phyloP scores from a whole-genome alignment of 2,329 filamentous ascomycete species.

The Sporothrix globosa region DNA sequence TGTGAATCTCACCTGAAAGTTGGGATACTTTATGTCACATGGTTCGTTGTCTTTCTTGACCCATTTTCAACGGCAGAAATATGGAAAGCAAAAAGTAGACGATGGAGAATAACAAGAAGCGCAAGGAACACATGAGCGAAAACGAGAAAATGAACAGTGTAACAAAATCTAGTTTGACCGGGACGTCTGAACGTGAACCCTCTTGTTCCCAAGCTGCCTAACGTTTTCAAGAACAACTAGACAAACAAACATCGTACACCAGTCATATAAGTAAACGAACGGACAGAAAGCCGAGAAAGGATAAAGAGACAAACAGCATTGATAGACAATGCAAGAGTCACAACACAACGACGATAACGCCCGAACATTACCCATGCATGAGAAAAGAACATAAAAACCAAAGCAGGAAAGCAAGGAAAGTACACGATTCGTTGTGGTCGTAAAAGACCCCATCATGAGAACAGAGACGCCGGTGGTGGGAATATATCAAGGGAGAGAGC shows the following conservation, averaged over 20 bases:
- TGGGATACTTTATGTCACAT: no score
- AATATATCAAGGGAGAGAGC: background rate
- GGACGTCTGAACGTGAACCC: background rate
- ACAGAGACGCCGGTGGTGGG: background rate
- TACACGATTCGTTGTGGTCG: background rate
- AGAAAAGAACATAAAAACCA: background rate
- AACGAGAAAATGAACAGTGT: background rate
- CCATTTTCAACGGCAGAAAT: background rate
- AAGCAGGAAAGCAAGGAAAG: background rate
- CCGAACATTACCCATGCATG: constrained; percentile 15
- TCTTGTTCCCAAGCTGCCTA: constrained; percentile 17
- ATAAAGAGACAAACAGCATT: background rate
- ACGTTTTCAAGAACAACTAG: background rate
- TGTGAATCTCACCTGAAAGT: background rate
- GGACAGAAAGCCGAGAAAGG: background rate
- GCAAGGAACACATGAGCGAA: background rate
- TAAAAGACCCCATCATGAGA: constrained; percentile 2
- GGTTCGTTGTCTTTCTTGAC: background rate
- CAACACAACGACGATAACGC: background rate
- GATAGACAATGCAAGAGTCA: no score
- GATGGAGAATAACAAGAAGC: background rate
- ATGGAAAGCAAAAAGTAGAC: background rate
- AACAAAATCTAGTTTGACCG: background rate
- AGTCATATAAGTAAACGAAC: background rate
- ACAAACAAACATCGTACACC: constrained; percentile 15